Base-by-base conservation (phyloP, 2,329 filamentous ascomycete genomes). In the Coleophoma cylindrospora region DNA sequence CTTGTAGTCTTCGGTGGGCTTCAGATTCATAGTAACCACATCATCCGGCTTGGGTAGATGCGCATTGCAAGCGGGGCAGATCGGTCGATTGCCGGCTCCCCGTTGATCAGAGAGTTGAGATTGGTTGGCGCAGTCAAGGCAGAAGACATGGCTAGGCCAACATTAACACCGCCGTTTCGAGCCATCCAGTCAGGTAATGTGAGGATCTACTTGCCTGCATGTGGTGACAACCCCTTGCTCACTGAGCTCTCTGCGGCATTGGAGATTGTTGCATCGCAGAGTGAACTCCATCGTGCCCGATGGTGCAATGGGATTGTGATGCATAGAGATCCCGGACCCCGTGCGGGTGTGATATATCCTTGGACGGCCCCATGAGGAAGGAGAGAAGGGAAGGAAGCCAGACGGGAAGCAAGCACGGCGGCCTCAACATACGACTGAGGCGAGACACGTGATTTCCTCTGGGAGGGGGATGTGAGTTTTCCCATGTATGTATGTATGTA, bases 1-100 rank as follows among this genome's bases (percentile, higher is more conserved):
- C 68, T 95, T 95, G 74, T 94, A 95, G 57, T 95, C 90, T 61
- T 96, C 91, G 0, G 83, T 84, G 0, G 90, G 90, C 53, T 85
- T 87, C 38, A 96, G 74, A 32, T 83, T 77, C 1, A 85, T 80
- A 17, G 85, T 74, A 10, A 87, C 81, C 4, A 84, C 87, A 70
- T 95, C 89, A 58, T 95, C 87, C 0, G 82, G 82, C 54, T 85
- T 87, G 8, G 73, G 70, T 2, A 96, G 76, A 9, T 75, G 74
- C 2, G 81, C 78, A 34, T 80, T 74, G 63, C 92, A 97, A 22
- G 87, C 89, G 48, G 90, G 91, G 64, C 91, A 97, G 1, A 70
- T 61, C 45, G 64, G 70, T 40, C 78, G 74, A 51, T 77, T 70
- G 32, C 75, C 73, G 40, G 75, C 72, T 3, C 73, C 72, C 27